Evolutionary conservation across 2,329 filamentous ascomycete species (phyloP), one percentile per base, ranked within the genome.

Genomic region (Ophiostoma sp.): DNA sequence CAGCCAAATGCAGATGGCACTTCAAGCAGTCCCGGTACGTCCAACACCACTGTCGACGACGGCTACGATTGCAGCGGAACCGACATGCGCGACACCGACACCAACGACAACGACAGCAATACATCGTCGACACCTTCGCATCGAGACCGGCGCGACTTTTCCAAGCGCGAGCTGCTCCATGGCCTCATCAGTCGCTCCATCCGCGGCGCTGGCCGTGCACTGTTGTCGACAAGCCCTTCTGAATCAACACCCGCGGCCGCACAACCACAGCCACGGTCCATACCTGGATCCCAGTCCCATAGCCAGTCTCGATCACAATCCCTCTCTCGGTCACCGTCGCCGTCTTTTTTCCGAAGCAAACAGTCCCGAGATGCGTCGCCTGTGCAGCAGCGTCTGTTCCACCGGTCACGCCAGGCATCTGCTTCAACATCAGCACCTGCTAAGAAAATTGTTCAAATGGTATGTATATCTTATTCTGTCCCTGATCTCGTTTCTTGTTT

Each of bases 121-220:
- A 36, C 36, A 55, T 45, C 62, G 11, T 60, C 66, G 47, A 18
- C 65, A 18, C 49, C 65, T 4, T 55, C 66, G 1, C 47, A 62
- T 2, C 38, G 36, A 6, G 62, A 64, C 14, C 66, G 67, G n/a
- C 49, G 69, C 7, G 71, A 72, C 40, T 74, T 27, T 5, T 64
- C 75, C 12, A 76, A 73, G 68, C 72, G 74, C 67, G 74, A 75
- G 7, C 60, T 76, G 65, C 71, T 77, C 55, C 73, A 76, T 49
- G 75, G 71, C 41, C 70, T 77, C 42, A 69, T 74, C 70, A 72
- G 68, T 64, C 73, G 74, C 27, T 74, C 71, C 55, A 38, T 72
- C 67, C 70, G 72, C 27, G 69, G 69, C 40, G 69, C 69, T 36
- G 66, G 72, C 41, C 68, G 71, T 2, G 68, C 69, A 11, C 58